Evolutionary conservation across 257 asterid species (phyloP), one percentile per base, ranked within the genome.

Genomic region (Lycium ferocissimum): DNA sequence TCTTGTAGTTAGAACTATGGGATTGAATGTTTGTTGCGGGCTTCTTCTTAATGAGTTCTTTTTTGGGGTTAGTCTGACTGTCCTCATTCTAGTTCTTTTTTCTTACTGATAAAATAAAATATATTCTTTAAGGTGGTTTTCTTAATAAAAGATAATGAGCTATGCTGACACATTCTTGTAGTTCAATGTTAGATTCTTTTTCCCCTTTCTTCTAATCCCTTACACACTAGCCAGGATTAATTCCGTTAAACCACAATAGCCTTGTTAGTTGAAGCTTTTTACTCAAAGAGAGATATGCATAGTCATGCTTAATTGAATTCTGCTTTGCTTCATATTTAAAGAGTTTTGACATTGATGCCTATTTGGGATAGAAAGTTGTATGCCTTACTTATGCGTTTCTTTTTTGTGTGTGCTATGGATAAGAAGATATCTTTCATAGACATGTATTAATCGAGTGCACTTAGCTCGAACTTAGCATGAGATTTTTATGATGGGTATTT

Each of bases 171-270:
- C 81, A 49, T 20, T 49, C 20, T 75, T 1, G 81, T 75, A 22
- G 33, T 26, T n/a, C 9, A 12, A 14, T 49, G 43, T 49, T 75
- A 61, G 49, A 6, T 75, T 49, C 62, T 49, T 75, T 75, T 12
- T 11, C 7, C 12, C 8, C 38, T 75, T 75, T 75, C 20, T 49
- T 75, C 62, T 49, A 47, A 75, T 22, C 81, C 62, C n/a, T 49
- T 6, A 49, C 58, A 6, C 13, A 61, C n/a, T 6, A 75, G 20
- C 38, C 20, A 13, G 81, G 80, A 22, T 73, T 45, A 43, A 73
- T 73, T 73, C 2, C 53, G 6, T 73, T 53, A 47, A 47, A 73
- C 81, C 61, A 73, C 20, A 35, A 73, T 12, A 73, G 14, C 81
- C 81, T 49, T 13, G 12, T 13, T 1, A 13, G 22, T 49, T 49